A percentile compares a stretch with the other conserved stretches of the same genome.
Evolutionary conservation across 2,329 filamentous ascomycete genomes (phyloP).

Genomic region (Rhynchosporium secalis): DNA sequence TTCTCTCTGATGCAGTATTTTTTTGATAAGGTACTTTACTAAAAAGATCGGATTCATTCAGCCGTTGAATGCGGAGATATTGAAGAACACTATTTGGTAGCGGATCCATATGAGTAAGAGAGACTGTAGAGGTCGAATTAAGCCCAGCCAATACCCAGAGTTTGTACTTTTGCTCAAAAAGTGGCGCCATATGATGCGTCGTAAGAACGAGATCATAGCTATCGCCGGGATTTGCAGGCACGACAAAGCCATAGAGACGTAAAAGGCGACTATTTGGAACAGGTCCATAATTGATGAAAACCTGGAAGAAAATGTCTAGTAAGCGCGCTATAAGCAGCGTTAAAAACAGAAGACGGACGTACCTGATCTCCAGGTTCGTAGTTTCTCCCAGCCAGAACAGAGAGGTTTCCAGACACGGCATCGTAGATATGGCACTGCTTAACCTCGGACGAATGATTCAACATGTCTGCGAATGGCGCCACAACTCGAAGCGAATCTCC

Average conservation of each 20-base stretch:
- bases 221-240: slow-evolving; percentile 17
- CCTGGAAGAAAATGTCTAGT: slow-evolving; percentile 17
- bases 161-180: slow-evolving; percentile 21
- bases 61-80: slow-evolving; percentile 22
- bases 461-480: slow-evolving; percentile 21
- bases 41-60: slow-evolving; percentile 18
- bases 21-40: slow-evolving; percentile 17
- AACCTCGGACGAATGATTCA: slow-evolving; percentile 20
- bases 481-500: slow-evolving; percentile 20
- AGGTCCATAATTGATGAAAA: slow-evolving; percentile 21
- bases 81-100: slow-evolving; percentile 19
- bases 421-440: slow-evolving; percentile 21
- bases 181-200: slow-evolving; percentile 20
- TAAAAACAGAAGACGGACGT: slow-evolving; percentile 16
- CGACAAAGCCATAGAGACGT: slow-evolving; percentile 23
- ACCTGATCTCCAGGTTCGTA: slow-evolving; percentile 21
- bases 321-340: slow-evolving; percentile 17
- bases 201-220: slow-evolving; percentile 22
- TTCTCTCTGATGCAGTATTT: slow-evolving; percentile 18
- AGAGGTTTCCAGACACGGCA: slow-evolving; percentile 21
- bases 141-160: slow-evolving; percentile 18
- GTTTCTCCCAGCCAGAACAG: slow-evolving; percentile 21
- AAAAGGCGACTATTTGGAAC: slow-evolving; percentile 20
- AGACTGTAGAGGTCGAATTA: slow-evolving; percentile 20
- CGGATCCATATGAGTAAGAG: slow-evolving; percentile 19